phyloP scores from a whole-genome alignment of 768 basidiomycete species.

The Pulveroboletus sp. region DNA sequence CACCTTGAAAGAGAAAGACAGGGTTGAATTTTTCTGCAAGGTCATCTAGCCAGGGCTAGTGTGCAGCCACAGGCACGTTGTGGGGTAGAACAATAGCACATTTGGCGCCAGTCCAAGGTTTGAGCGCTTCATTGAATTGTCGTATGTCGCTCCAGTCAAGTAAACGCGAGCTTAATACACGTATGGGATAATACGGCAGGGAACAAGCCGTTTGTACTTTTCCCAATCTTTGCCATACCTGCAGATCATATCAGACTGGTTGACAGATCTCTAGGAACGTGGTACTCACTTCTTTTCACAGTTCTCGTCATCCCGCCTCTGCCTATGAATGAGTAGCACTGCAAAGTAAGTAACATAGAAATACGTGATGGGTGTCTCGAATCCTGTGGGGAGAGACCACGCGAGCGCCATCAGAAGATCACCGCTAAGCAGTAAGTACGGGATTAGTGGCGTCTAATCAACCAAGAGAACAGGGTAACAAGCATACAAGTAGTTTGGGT shows the following conservation, averaged over 20 bases:
- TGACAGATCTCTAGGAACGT: background rate
- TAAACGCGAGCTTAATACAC: slow-evolving; percentile 47
- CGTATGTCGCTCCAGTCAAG: background rate
- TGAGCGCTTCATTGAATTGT: background rate
- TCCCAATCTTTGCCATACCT: slow-evolving; percentile 96
- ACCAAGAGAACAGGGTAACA: background rate
- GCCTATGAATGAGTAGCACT: slow-evolving; percentile 86
- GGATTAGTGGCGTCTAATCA: background rate
- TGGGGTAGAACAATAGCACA: too few species aligned
- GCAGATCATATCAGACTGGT: background rate
- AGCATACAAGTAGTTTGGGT: slow-evolving; percentile 86
- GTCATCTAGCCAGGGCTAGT: too few species aligned
- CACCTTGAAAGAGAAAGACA: too few species aligned
- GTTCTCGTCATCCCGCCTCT: slow-evolving; percentile 86
- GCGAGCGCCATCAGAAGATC: slow-evolving; percentile 88
- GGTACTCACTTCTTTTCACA: slow-evolving; percentile 79
- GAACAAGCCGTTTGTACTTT: slow-evolving; percentile 83
- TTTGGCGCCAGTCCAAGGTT: too few species aligned
- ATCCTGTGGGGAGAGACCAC: slow-evolving; percentile 92
- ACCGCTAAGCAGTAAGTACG: slow-evolving; percentile 43
- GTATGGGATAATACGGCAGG: slow-evolving; percentile 83
- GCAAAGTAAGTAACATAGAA: slow-evolving; percentile 91
- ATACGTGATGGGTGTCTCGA: slow-evolving; percentile 91
- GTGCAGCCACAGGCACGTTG: too few species aligned
- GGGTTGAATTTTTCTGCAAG: too few species aligned